A percentile compares a stretch with the other conserved stretches of the same genome.
Evolutionary conservation across 768 basidiomycete genomes (phyloP).

Genomic region (Amanita exitialis): DNA sequence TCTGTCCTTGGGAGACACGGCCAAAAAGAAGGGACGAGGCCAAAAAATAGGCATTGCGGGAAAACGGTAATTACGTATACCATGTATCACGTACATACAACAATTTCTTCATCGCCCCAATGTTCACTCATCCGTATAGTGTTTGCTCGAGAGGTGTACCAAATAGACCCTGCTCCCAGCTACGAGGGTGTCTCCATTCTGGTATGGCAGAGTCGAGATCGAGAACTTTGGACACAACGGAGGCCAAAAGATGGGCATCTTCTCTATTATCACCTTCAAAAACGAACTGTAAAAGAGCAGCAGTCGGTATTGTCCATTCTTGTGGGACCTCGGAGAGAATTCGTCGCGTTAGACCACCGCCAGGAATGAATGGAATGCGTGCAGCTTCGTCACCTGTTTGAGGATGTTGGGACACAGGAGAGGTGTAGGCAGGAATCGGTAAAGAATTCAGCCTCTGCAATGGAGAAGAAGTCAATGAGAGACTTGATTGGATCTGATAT

Average conservation of each 20-base stretch:
- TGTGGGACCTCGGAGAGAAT: constrained; percentile 48
- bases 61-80: constrained; percentile 42
- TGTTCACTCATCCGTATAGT: constrained; percentile 43
- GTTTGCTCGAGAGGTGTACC: constrained; percentile 67
- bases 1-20: constrained; percentile 72
- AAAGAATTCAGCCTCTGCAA: constrained; percentile 33
- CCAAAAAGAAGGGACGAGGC: constrained; percentile 45
- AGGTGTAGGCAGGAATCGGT: constrained; percentile 45
- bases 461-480: constrained; percentile 31
- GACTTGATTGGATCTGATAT: constrained; percentile 43
- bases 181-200: constrained; percentile 53
- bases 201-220: constrained; percentile 20
- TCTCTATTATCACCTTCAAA: constrained; percentile 75
- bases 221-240: constrained; percentile 39
- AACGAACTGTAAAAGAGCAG: constrained; percentile 61
- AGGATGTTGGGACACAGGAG: constrained; percentile 30
- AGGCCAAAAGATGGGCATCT: constrained; percentile 58
- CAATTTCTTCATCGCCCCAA: constrained; percentile 6
- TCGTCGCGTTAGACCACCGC: constrained; percentile 63
- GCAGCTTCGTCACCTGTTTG: constrained; percentile 11
- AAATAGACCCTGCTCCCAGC: constrained; percentile 63
- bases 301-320: constrained; percentile 42
- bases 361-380: constrained; percentile 64
- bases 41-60: constrained; percentile 48
- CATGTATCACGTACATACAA: constrained; percentile 5